A percentile compares a stretch with the other conserved stretches of the same genome.
These are phyloP conservation scores for Coemansia sp. DNA, from an alignment of 192 early-diverging fungal species.

Conservation along the genomic window DNA sequence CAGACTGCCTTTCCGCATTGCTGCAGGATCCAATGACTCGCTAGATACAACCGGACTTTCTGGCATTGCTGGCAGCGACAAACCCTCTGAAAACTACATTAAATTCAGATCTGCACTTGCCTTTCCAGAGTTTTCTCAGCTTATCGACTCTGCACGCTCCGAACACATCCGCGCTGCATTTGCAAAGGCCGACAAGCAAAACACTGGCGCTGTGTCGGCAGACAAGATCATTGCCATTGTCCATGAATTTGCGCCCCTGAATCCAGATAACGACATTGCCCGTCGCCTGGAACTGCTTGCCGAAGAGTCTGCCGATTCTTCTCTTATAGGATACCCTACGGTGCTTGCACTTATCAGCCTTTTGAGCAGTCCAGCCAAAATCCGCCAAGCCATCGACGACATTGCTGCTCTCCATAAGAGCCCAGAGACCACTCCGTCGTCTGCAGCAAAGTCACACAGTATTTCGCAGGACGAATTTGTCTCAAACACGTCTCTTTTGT, in stretches of 20 bases:
- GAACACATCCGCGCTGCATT: conserved; percentile 48
- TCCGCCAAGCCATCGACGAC: conserved; percentile 48
- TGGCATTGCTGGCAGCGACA: conserved; percentile 20
- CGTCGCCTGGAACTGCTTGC: conserved; percentile 43
- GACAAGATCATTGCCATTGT: conserved; percentile 42
- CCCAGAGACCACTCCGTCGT: not conserved
- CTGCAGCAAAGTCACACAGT: conserved; percentile 1
- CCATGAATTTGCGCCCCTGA: conserved; percentile 37
- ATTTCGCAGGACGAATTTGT: conserved; percentile 11
- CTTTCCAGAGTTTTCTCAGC: conserved; percentile 49
- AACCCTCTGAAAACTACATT: conserved; percentile 27
- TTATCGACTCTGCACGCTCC: conserved; percentile 30
- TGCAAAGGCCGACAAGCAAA: conserved; percentile 21
- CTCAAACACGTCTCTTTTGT: conserved; percentile 24
- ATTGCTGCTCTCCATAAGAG: conserved; percentile 17
- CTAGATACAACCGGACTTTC: conserved; percentile 15
- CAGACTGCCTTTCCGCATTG: conserved; percentile 51
- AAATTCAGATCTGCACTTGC: conserved; percentile 21
- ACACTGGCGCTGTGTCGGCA: conserved; percentile 35
- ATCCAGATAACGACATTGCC: conserved; percentile 20
- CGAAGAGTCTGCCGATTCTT: conserved; percentile 12
- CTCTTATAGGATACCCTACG: conserved; percentile 58
- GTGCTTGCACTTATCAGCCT: conserved; percentile 52
- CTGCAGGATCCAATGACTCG: conserved; percentile 23
- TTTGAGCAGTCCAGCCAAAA: conserved; percentile 36